These are phyloP conservation scores for Polyporus arcularius DNA, from an alignment of 768 basidiomycete genomes.

Conservation along the genomic window DNA sequence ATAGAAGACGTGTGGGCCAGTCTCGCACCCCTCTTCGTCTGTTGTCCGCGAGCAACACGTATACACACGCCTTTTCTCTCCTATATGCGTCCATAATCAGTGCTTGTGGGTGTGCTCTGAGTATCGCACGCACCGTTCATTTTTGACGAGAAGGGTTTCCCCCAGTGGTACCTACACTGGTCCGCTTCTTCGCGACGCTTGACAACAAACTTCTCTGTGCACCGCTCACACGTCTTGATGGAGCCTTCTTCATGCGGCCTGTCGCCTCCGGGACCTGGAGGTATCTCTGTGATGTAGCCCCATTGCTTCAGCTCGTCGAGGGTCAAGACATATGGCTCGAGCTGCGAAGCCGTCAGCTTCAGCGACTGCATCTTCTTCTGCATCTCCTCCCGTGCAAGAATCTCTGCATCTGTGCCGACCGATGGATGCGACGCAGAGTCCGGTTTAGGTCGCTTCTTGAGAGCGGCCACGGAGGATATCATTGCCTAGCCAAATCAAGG, in stretches of 20 bases:
- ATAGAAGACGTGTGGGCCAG: slow-evolving; percentile 89
- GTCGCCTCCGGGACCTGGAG: slow-evolving; percentile 64
- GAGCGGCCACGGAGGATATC: slow-evolving; percentile 49
- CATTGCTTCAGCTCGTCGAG: slow-evolving; percentile 58
- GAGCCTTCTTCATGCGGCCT: slow-evolving; percentile 63
- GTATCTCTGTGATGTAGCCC: slow-evolving; percentile 73
- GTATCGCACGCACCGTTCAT: slow-evolving; percentile 57
- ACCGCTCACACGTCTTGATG: slow-evolving; percentile 77
- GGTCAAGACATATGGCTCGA: slow-evolving; percentile 64
- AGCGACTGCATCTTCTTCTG: slow-evolving; percentile 55
- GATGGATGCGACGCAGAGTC: slow-evolving; percentile 63
- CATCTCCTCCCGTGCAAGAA: slow-evolving; percentile 55
- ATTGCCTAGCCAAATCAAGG: slow-evolving; percentile 41
- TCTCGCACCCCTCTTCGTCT: slow-evolving; percentile 68
- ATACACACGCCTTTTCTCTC: slow-evolving; percentile 68
- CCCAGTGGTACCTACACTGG: slow-evolving; percentile 86
- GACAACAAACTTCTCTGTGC: slow-evolving; percentile 68
- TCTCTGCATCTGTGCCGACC: slow-evolving; percentile 74
- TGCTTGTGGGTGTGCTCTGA: neutral
- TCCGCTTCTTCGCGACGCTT: slow-evolving; percentile 55
- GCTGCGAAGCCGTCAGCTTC: slow-evolving; percentile 48
- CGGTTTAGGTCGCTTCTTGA: slow-evolving; percentile 59
- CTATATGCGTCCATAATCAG: slow-evolving; percentile 35
- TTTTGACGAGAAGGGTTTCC: slow-evolving; percentile 59
- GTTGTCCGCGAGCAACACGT: slow-evolving; percentile 76